Conservation (phyloP, 768 basidiomycete genomes). For the Trametes cubensis region DNA sequence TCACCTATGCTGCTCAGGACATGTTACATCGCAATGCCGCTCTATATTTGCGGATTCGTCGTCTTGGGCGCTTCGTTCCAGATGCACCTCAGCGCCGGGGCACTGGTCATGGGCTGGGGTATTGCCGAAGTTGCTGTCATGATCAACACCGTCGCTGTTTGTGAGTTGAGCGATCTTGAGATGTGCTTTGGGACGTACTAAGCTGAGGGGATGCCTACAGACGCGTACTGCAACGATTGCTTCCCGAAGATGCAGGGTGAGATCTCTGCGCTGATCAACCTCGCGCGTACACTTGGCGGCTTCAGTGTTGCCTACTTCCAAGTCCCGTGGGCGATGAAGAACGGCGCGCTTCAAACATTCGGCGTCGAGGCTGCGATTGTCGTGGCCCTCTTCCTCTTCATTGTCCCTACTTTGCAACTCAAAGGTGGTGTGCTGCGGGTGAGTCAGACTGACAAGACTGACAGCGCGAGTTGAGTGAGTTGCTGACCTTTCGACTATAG, state of each 20-base stretch:
- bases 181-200: no score
- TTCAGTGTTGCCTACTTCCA: slow-evolving; percentile 71
- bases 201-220: slow-evolving; percentile 30
- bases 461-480: not conserved
- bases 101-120: slow-evolving; percentile 69
- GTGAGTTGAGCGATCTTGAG: slow-evolving; percentile 35
- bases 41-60: slow-evolving; percentile 67
- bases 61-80: slow-evolving; percentile 58
- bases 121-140: slow-evolving; percentile 58
- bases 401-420: slow-evolving; percentile 54
- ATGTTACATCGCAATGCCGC: slow-evolving; percentile 58
- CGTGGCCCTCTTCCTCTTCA: slow-evolving; percentile 50
- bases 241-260: slow-evolving; percentile 57
- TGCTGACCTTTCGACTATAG: not conserved
- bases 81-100: slow-evolving; percentile 53
- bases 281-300: slow-evolving; percentile 57
- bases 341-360: slow-evolving; percentile 64
- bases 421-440: slow-evolving; percentile 52
- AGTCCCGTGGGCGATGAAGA: slow-evolving; percentile 61
- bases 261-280: slow-evolving; percentile 61
- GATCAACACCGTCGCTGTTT: slow-evolving; percentile 65
- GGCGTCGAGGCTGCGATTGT: slow-evolving; percentile 67
- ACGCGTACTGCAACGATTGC: slow-evolving; percentile 52
- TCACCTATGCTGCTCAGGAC: slow-evolving; percentile 42
- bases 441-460: slow-evolving; percentile 25